Evolutionary conservation across 148 eudicot genomes (phyloP), one percentile per base, ranked within the genome.

Genomic region (Camellia japonica): DNA sequence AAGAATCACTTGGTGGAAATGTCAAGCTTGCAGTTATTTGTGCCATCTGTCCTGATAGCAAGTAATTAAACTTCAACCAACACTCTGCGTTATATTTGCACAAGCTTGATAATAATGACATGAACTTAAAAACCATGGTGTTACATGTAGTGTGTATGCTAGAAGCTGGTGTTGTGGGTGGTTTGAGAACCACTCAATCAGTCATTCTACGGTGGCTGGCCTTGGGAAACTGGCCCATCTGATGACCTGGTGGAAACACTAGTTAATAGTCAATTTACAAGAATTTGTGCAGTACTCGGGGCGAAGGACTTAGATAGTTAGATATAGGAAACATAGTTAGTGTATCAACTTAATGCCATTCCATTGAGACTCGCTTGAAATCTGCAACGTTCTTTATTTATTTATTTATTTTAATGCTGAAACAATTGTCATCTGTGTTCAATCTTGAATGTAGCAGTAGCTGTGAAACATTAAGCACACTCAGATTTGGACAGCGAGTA

Each of bases 1-100:
- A 85, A 76, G 95, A 94, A 83, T 89, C 98, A 80, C 93, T 94
- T 67, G 98, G 97, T 72, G 98, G 97, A 78, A 94, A 94, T 81
- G 89, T 94, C 56, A 94, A 94, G 82, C 91, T 92, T 73, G 86
- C 93, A 73, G 88, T 92, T 82, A 90, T 94, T 82, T 92, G 98
- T 80, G 86, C 86, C 80, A 85, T 94, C 83, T 88, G 91, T 80
- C 87, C 97, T 67, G 94, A 90, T 76, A 75, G 87, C 88, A 91
- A 88, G 98, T 94, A 92, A 42, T 15, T 73, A 10, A 60, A 63
- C 58, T 19, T 64, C 60, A 49, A 18, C 68, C 18, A 59, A 3
- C 1, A 43, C 23, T 46, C 52, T 23, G 67, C 66, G 41, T 72
- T 56, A 3, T 71, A 19, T 47, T 59, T 59, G 6, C 59, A 4